Conservation (phyloP, 164 flowering plant genomes). For the Paratinospora sagittata region DNA sequence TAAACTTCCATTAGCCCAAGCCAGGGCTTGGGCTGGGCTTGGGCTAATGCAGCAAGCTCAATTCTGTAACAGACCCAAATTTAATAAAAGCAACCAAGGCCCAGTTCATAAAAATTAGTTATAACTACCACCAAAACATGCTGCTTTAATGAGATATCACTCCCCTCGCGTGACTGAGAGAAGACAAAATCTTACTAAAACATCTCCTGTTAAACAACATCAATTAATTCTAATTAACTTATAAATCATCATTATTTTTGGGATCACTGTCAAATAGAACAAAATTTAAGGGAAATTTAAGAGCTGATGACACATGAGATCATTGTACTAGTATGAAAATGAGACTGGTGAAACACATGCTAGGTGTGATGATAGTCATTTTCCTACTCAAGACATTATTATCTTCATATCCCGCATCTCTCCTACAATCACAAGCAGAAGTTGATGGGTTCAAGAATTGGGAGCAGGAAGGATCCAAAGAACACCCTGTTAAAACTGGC, state of each 20-base stretch:
- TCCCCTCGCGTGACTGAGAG: not conserved
- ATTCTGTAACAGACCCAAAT: not conserved
- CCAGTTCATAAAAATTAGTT: not conserved
- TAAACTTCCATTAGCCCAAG: too few relatives aligned
- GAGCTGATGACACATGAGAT: constrained; percentile 9
- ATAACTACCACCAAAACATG: not conserved
- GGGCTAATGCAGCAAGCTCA: too few relatives aligned
- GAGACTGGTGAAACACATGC: constrained; percentile 16
- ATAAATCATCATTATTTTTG: not conserved
- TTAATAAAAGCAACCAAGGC: not conserved
- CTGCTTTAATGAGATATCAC: not conserved
- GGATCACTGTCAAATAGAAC: not conserved
- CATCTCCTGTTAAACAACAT: not conserved
- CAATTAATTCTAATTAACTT: not conserved
- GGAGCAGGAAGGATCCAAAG: not conserved
- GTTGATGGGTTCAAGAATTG: not conserved
- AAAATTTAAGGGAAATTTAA: constrained; percentile 2
- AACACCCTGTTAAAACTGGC: not conserved
- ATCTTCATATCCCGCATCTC: constrained; percentile 10
- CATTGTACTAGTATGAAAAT: not conserved
- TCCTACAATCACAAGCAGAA: not conserved
- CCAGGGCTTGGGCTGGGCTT: too few relatives aligned
- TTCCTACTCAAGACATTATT: constrained; percentile 6
- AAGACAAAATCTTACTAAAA: not conserved
- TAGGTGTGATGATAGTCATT: constrained; percentile 13